Base-by-base conservation (phyloP, 2,329 filamentous ascomycete species). In the Davidsoniella neocaledoniae region DNA sequence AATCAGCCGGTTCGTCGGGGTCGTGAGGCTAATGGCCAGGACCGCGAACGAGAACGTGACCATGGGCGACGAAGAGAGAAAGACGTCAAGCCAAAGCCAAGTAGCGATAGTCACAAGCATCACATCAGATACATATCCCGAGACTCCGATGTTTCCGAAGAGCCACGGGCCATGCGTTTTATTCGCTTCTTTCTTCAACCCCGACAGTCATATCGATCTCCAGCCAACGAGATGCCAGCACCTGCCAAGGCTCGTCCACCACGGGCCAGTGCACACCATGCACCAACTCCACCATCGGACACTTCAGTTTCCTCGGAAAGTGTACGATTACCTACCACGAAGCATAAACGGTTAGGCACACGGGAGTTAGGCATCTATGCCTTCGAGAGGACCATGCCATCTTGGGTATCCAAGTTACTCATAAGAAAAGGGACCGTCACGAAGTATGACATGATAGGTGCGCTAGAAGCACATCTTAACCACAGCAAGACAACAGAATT, bases 401-500 rank as follows among this genome's bases (percentile, higher is more conserved):
- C 16, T 17, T 47, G 45, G 45, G 4, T 39, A 39, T 17, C 21
- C 10, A 33, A 19, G 37, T 21, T 47, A 5, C 45, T 47, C 6
- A 8, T 25, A 14, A 19, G 23, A 17, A 36, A 46, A 14, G 43
- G 43, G 23, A 17, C 43, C 26, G 16, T 46, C 16, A 21, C 17
- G 43, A 17, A 14, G 23, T 46, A 36, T 17, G 10, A 21, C 16
- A 41, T 41, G 39, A 9, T 41, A 41, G 7, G 9, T 17, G n/a
- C 39, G 6, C 9, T 41, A 2, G 16, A 17, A 41, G n/a, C 39
- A 41, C 16, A 21, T 17, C 16, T 41, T 12, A 17, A 48, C 6
- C 45, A 43, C 17, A 51, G 33, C 39, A 60, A 65, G 6, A 66
- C 68, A 4, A 83, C 86, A 1, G 68, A 75, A 48, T 76, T 76